Evolutionary conservation across 805 yeast genomes (phyloP).

Genomic region (Nakazawaea sp.): DNA sequence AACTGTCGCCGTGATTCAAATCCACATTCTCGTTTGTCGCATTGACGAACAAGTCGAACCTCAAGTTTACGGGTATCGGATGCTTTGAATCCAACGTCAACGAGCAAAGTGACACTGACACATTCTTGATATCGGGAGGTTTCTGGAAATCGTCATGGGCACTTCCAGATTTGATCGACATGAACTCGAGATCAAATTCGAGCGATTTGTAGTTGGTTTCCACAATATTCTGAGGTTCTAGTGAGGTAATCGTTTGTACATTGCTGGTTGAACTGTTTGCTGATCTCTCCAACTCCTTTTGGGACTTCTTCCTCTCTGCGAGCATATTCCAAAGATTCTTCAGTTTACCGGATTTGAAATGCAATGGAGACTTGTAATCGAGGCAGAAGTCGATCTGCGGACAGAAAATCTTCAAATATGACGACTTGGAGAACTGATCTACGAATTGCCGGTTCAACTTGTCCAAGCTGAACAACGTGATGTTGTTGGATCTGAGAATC

Average conservation of each 20-base stretch:
- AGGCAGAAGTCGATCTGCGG: slow-evolving; percentile 1
- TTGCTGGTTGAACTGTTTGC: too few relatives aligned
- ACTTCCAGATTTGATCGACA: slow-evolving; percentile 4
- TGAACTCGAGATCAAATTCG: slow-evolving; percentile 8
- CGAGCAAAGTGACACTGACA: slow-evolving; percentile 2
- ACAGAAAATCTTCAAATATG: slow-evolving; percentile 8
- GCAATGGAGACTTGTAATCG: slow-evolving; percentile 7
- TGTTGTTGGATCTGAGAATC: slow-evolving; percentile 2
- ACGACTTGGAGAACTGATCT: slow-evolving; percentile 6
- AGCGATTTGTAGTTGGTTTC: slow-evolving; percentile 1
- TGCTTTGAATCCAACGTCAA: slow-evolving; percentile 7
- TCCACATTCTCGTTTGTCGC: slow-evolving; percentile 9
- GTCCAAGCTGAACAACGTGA: slow-evolving; percentile 4
- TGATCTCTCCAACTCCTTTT: background rate
- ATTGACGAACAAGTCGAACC: slow-evolving; percentile 10
- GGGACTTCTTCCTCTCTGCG: slow-evolving; percentile 7
- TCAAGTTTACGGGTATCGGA: slow-evolving; percentile 8
- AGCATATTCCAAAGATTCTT: slow-evolving; percentile 10
- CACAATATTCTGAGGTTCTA: slow-evolving; percentile 1
- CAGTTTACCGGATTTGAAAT: background rate
- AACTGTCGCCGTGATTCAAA: slow-evolving; percentile 4
- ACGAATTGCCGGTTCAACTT: slow-evolving; percentile 5
- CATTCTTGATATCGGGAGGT: slow-evolving; percentile 7
- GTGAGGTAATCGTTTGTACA: too few relatives aligned
- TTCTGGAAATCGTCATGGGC: slow-evolving; percentile 1